A percentile compares a stretch with the other conserved stretches of the same genome.
These are phyloP conservation scores for Tuctoria greenei DNA, from an alignment of 176 grass and related monocot genomes.

Conservation along the genomic window DNA sequence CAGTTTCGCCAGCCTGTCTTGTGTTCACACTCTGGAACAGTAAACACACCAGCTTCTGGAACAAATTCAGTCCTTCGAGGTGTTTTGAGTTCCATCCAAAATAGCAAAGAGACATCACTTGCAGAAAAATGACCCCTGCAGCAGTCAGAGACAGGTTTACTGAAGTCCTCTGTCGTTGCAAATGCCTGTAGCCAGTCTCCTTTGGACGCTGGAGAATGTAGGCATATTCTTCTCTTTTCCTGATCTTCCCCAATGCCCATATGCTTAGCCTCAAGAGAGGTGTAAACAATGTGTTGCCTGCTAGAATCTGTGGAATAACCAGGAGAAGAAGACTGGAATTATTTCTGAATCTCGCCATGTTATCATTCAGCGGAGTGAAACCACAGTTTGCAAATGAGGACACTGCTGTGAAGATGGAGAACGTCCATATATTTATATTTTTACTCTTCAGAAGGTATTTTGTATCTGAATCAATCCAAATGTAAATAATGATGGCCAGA, in stretches of 20 bases:
- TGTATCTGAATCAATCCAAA: conserved; percentile 39
- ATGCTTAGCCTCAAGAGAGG: conserved; percentile 51
- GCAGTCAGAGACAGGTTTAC: conserved; percentile 35
- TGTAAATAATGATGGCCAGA: conserved; percentile 29
- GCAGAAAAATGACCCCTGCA: conserved; percentile 22
- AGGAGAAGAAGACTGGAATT: conserved; percentile 54
- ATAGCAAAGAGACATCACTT: conserved; percentile 40
- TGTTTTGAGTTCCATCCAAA: conserved; percentile 49
- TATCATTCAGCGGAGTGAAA: conserved; percentile 62
- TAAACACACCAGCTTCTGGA: conserved; percentile 44
- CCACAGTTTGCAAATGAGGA: conserved; percentile 73
- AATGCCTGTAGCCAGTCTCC: conserved; percentile 28
- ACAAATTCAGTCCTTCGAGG: conserved; percentile 43
- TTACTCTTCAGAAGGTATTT: conserved; percentile 53
- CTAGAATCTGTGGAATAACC: conserved; percentile 51
- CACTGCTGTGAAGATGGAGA: conserved; percentile 35
- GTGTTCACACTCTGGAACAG: conserved; percentile 53
- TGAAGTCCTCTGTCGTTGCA: conserved; percentile 23
- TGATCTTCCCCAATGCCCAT: conserved; percentile 31
- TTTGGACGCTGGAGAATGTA: conserved; percentile 38
- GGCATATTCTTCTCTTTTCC: conserved; percentile 33
- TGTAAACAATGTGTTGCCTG: conserved; percentile 62
- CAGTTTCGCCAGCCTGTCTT: conserved; percentile 52
- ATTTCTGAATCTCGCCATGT: conserved; percentile 58
- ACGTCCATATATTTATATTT: conserved; percentile 48